Evolutionary conservation across 1,284 basidiomycete genomes (phyloP), one percentile per base, ranked within the genome.

Genomic region (Hortiboletus rubellus): DNA sequence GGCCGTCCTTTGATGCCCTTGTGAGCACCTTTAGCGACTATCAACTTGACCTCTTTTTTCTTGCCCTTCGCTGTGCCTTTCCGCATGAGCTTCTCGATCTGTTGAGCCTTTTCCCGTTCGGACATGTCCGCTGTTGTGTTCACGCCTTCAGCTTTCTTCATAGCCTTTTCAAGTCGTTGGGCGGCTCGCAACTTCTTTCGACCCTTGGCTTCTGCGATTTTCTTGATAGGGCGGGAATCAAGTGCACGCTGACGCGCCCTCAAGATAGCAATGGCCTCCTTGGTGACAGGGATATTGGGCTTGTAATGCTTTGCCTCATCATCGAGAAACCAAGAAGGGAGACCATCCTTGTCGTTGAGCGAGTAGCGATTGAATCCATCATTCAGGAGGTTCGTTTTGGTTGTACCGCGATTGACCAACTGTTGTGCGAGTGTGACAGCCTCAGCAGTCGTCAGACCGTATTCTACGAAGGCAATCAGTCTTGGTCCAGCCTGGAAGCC

Each of bases 191-290:
- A 78, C 80, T 99, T 99, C 79, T 99, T 99, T 60, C 97, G 84
- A 38, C 94, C 95, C 76, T 99, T 99, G 44, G 97, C 97, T 77
- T 99, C 97, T 18, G 96, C 97, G 12, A 99, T 83, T 81, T 99
- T 99, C 79, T 98, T 99, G 78, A 99, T 99, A 17, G 97, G 97
- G 14, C 97, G 86, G 3, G 96, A 96, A 71, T 99, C 95, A 46
- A 99, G 80, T 7, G 94, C 94, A 27, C 96, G 89, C 77, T 97
- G 93, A 70, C 91, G 93, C 17, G 92, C 94, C 37, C 92, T 87
- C 38, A 99, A 81, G 5, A 88, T 89, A 53, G 82, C 82, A 55
- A 99, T 80, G 7, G 97, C 97, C 74, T 99, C 97, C 75, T 98
- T 99, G 1, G 96, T 98, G 61, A 99, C 84, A 15, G 97, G 97